phyloP scores from a whole-genome alignment of 441 rosid genomes.

The Gossypium lobatum region DNA sequence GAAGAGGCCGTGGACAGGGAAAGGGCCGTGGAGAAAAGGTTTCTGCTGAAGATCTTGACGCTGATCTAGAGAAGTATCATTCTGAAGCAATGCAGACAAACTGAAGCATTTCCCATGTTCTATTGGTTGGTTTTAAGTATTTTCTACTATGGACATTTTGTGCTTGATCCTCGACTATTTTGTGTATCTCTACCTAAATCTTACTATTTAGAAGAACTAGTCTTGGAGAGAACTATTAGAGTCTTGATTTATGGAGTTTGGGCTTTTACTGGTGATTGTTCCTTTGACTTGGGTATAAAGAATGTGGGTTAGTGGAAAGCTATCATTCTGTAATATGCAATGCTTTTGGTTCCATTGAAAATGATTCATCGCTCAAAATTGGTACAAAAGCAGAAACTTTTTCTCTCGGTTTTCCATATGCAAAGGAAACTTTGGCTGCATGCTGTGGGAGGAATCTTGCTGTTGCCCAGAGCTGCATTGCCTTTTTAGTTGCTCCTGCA shows the following conservation, averaged over 20 bases:
- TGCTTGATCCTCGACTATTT: slow-evolving; percentile 27
- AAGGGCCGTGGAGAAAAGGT: slow-evolving; percentile 67
- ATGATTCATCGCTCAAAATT: slow-evolving; percentile 21
- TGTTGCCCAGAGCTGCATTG: slow-evolving; percentile 21
- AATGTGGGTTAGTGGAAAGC: slow-evolving; percentile 33
- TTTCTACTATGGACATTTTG: slow-evolving; percentile 26
- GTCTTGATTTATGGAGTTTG: slow-evolving; percentile 31
- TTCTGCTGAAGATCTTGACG: slow-evolving; percentile 90
- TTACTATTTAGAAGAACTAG: slow-evolving; percentile 20
- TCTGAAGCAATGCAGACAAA: slow-evolving; percentile 67
- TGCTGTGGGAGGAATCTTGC: slow-evolving; percentile 26
- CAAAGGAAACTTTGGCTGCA: slow-evolving; percentile 22
- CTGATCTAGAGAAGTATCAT: slow-evolving; percentile 84
- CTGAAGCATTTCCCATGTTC: slow-evolving; percentile 31
- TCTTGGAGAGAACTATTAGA: slow-evolving; percentile 28
- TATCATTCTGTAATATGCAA: slow-evolving; percentile 28
- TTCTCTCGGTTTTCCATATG: slow-evolving; percentile 19
- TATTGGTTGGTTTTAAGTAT: slow-evolving; percentile 18
- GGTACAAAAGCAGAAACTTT: slow-evolving; percentile 21
- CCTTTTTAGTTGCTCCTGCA: slow-evolving; percentile 30
- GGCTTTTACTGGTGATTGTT: slow-evolving; percentile 31
- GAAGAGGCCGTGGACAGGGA: slow-evolving; percentile 68
- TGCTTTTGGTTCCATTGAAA: slow-evolving; percentile 27
- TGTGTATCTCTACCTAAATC: slow-evolving; percentile 32
- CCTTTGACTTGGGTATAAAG: slow-evolving; percentile 33